phyloP scores from a whole-genome alignment of 371 early-diverging fungal species.

The Saksenaea oblongispora region DNA sequence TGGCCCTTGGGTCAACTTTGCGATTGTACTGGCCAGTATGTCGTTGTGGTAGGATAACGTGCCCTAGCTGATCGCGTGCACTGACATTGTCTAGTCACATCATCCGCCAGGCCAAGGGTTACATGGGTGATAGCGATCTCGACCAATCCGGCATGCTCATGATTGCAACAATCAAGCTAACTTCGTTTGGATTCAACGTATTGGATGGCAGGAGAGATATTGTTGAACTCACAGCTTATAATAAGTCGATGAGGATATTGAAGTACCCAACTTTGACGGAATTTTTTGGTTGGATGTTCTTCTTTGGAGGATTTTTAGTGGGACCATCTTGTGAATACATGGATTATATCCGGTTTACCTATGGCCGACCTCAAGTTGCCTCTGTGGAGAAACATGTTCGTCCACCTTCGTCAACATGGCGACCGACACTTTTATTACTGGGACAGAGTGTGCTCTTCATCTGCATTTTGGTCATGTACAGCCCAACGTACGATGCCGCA shows the following conservation, averaged over 20 bases:
- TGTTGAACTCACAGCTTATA: constrained; percentile 52
- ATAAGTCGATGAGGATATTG: constrained; percentile 59
- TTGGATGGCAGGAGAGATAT: constrained; percentile 8
- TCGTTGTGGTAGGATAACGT: constrained; percentile 56
- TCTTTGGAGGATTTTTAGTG: constrained; percentile 82
- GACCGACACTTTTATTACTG: not conserved
- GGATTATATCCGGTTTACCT: constrained; percentile 63
- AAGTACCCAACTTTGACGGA: constrained; percentile 73
- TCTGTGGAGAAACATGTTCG: constrained; percentile 6
- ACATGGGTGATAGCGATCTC: constrained; percentile 52
- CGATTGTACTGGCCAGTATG: constrained; percentile 77
- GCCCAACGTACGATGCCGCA: not conserved
- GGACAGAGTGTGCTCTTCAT: not conserved
- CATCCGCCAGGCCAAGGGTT: constrained; percentile 54
- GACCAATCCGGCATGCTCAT: constrained; percentile 92
- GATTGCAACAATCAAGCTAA: constrained; percentile 87
- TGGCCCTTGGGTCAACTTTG: constrained; percentile 72
- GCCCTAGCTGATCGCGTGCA: no score
- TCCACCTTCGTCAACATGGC: constrained; percentile 28
- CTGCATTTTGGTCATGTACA: not conserved
- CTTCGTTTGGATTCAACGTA: constrained; percentile 86
- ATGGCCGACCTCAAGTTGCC: constrained; percentile 33
- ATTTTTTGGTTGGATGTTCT: constrained; percentile 87
- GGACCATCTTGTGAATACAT: constrained; percentile 87
- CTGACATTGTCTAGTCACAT: constrained; percentile 52